phyloP scores from a whole-genome alignment of 257 asterid species.

The Solanum neorickii region DNA sequence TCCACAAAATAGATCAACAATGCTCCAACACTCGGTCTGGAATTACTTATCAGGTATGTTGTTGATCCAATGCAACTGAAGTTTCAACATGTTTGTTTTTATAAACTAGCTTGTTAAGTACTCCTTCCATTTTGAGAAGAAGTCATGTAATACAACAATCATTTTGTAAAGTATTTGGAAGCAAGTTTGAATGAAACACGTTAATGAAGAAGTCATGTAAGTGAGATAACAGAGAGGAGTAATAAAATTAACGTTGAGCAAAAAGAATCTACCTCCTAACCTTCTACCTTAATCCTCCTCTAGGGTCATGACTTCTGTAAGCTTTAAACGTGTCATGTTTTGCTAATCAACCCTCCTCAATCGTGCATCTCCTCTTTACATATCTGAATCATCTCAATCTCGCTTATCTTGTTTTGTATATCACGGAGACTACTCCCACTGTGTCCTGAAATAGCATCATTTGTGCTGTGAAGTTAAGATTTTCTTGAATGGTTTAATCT shows the following conservation, averaged over 20 bases:
- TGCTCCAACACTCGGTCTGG: not conserved
- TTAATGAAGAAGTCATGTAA: not conserved
- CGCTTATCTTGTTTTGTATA: not conserved
- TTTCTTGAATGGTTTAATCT: not conserved
- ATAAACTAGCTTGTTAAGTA: not conserved
- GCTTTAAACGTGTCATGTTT: not conserved
- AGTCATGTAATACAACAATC: not conserved
- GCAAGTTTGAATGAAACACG: not conserved
- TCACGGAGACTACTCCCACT: not conserved
- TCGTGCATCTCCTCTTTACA: not conserved
- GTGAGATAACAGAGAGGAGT: not conserved
- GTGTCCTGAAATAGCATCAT: not conserved
- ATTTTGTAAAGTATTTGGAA: not conserved
- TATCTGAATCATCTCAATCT: not conserved
- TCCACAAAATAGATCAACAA: not conserved
- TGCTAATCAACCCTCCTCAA: not conserved
- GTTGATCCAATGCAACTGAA: not conserved
- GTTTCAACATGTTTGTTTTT: not conserved
- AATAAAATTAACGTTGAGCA: not conserved
- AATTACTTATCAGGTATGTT: not conserved
- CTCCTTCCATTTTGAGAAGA: not conserved
- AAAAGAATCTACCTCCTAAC: not conserved
- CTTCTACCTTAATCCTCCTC: not conserved
- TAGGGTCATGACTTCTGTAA: not conserved
- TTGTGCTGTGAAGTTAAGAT: not conserved